phyloP scores from a whole-genome alignment of 2,329 filamentous ascomycete species.

The Fusarium brevicatenulatum region DNA sequence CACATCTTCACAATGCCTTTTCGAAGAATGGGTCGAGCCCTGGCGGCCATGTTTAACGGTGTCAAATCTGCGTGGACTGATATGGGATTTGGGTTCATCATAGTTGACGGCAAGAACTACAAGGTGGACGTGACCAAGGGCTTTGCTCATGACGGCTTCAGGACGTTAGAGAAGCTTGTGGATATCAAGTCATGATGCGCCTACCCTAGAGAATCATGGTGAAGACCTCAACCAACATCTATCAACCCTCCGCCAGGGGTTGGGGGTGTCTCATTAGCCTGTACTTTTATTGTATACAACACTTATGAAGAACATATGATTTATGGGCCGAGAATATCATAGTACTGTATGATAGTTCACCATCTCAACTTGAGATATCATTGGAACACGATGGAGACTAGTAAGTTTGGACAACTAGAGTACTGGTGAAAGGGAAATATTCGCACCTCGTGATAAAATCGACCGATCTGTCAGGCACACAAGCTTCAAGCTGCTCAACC shows the following conservation, averaged over 20 bases:
- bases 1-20: constrained; percentile 69
- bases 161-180: constrained; percentile 66
- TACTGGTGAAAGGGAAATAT: neutral
- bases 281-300: constrained; percentile 36
- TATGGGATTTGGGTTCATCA: constrained; percentile 65
- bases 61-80: constrained; percentile 64
- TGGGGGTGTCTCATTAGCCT: constrained; percentile 19
- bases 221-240: neutral
- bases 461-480: constrained; percentile 16
- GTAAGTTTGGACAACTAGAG: neutral
- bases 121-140: constrained; percentile 68
- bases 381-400: neutral
- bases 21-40: constrained; percentile 57
- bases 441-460: constrained; percentile 26
- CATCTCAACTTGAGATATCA: neutral
- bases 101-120: constrained; percentile 59
- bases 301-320: constrained; percentile 1
- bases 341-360: neutral
- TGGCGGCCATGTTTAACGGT: constrained; percentile 55
- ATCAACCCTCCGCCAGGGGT: neutral
- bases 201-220: neutral
- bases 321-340: neutral
- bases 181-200: constrained; percentile 37
- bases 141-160: constrained; percentile 68
- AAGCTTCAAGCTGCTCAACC: neutral